Evolutionary conservation across 305 asterid species (phyloP), one percentile per base, ranked within the genome.

Genomic region (Salvia sclarea): DNA sequence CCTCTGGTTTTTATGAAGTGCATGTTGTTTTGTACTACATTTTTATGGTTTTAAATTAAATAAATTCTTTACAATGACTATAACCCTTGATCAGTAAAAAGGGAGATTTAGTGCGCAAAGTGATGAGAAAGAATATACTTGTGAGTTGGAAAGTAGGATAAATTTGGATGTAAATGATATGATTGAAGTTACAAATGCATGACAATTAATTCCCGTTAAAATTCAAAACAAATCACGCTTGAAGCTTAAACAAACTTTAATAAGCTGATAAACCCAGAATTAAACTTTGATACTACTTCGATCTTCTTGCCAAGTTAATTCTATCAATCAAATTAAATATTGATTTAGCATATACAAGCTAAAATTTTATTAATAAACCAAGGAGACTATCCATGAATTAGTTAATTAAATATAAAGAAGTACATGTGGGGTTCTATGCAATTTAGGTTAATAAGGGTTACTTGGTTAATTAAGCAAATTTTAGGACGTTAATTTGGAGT

Each of bases 401-500:
- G 9, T 10, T 9, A 10, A 6, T 20, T 64, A 53, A 60, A 62
- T 10, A 13, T 25, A 67, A 21, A 2, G 6, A 60, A 55, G 69
- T 8, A 41, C 35, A 56, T 43, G 67, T 62, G 48, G 64, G 66
- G 63, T 17, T 43, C 22, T 20, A 3, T 31, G 48, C 64, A 24
- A 43, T 53, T 41, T 0, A 25, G 62, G 68, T 56, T 64, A 69
- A 70, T 60, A 44, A 56, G 12, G 64, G 65, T 72, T 8, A 69
- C 64, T 69, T 45, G 54, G 20, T 28, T 56, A 72, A 64, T 8
- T 56, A 72, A 64, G 38, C 55, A 58, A 67, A 57, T 31, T 65
- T 69, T 66, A 66, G 66, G 64, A 43, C 52, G 31, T 33, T 18
- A 74, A 58, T 74, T 60, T 54, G 62, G 43, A 62, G 28, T 40